Evolutionary conservation across 768 basidiomycete species (phyloP), one percentile per base, ranked within the genome.

Genomic region (Porphyrellus cyaneotinctus): DNA sequence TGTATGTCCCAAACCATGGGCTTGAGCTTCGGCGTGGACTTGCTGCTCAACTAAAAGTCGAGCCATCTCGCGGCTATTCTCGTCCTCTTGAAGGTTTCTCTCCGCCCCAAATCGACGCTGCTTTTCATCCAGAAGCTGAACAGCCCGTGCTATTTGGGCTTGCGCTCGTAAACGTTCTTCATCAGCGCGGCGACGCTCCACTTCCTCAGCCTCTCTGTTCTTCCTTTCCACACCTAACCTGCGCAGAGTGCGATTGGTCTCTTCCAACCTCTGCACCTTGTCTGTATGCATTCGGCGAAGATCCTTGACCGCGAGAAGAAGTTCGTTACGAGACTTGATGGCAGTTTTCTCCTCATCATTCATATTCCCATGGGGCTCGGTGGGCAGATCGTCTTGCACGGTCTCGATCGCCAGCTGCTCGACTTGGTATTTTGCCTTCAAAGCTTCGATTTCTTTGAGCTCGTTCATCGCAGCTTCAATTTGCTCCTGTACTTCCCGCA

Each of bases 141-240:
- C 53, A 46, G 42, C 38, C n/a, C 36, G 56, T 47, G 52, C 57
- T 22, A 31, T 54, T 57, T 62, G 53, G 1, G 52, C 51, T 2
- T 51, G 41, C 6, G 24, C 49, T 33, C 51, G 58, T 18, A 47
- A 24, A 41, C 28, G 46, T 33, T 51, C 52, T 51, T 67, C 65
- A 15, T 28, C 56, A 18, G 52, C 26, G 23, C 43, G 49, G 7
- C 38, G 45, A 28, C 53, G 58, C 32, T 62, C 56, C 35, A 52
- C 60, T 54, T 61, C 61, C 13, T 59, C 55, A 3, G 28, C 42
- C 17, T 41, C 47, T 57, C 55, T 62, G 39, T 51, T 49, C 32
- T 57, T 54, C 47, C 59, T 57, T 51, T 67, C 64, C 49, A 64
- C 64, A 47, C 54, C 61, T 37, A 72, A 44, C 24, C 47, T 59